A percentile compares a stretch with the other conserved stretches of the same genome.
phyloP scores from a whole-genome alignment of 768 basidiomycete genomes.

The Hygrophorus pudorinus region DNA sequence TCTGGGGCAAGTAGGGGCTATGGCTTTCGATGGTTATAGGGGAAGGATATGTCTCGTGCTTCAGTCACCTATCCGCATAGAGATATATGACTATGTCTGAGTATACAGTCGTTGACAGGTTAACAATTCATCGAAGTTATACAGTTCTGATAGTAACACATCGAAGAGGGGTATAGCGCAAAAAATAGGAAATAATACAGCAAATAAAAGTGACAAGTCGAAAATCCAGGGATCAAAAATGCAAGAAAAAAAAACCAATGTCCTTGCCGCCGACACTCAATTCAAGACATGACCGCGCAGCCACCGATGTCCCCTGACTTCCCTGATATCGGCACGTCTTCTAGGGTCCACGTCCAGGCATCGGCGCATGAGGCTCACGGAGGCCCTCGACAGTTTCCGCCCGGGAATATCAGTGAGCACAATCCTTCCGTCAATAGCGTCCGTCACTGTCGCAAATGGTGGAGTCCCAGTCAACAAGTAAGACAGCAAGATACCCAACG shows the following conservation, averaged over 20 bases:
- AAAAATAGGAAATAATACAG: not conserved
- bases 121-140: no score
- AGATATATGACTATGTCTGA: not conserved
- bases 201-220: not conserved
- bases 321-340: conserved; percentile 68
- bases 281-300: conserved; percentile 20
- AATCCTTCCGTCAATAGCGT: conserved; percentile 61
- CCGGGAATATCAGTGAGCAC: conserved; percentile 34
- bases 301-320: conserved; percentile 85
- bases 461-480: conserved; percentile 89
- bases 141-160: no score
- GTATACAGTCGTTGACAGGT: no score
- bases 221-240: not conserved
- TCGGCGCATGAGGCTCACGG: conserved; percentile 54
- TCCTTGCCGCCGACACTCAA: not conserved
- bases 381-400: conserved; percentile 31
- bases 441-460: conserved; percentile 83
- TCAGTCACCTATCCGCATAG: not conserved
- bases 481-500: conserved; percentile 87
- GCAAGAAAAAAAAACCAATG: not conserved
- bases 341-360: conserved; percentile 83
- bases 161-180: not conserved
- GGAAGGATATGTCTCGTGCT: not conserved
- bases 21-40: not conserved
- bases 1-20: no score